Percentiles rank a stretch among this genome's conserved stretches.
Conservation (phyloP, 2,329 filamentous ascomycete genomes). For the Arthrinium phaeospermum region DNA sequence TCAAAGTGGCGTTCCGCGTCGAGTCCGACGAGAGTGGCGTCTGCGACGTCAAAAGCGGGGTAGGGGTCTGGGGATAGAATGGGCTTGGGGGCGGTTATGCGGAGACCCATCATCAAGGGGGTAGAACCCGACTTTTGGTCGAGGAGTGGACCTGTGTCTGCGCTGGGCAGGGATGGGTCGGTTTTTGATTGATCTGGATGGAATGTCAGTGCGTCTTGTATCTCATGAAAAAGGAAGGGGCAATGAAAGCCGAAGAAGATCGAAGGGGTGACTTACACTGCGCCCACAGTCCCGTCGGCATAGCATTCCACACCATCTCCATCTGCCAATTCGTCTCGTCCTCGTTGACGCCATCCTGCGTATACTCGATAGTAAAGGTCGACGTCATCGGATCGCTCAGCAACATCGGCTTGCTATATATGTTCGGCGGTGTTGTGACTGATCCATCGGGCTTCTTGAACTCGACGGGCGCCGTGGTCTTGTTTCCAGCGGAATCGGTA, state of each 20-base stretch:
- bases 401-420: constrained; percentile 20
- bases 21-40: constrained; percentile 4
- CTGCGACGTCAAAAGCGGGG: constrained; percentile 22
- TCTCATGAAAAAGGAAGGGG: constrained; percentile 8
- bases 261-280: constrained; percentile 21
- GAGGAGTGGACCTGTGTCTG: constrained; percentile 16
- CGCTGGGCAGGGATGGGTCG: background rate
- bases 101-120: constrained; percentile 23
- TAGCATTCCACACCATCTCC: no score
- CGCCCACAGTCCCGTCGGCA: constrained; percentile 17
- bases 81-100: constrained; percentile 22
- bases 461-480: no score
- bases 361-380: constrained; percentile 15
- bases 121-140: constrained; percentile 17
- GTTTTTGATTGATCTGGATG: no score
- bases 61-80: constrained; percentile 22
- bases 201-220: background rate
- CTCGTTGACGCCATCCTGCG: constrained; percentile 15
- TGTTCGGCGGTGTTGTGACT: no score
- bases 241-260: background rate
- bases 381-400: constrained; percentile 21
- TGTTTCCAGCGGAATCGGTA: no score
- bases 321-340: constrained; percentile 18
- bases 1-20: no score
- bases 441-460: no score